Evolutionary conservation across 768 basidiomycete species (phyloP), one percentile per base, ranked within the genome.

Genomic region (Leccinum pellstonianum): DNA sequence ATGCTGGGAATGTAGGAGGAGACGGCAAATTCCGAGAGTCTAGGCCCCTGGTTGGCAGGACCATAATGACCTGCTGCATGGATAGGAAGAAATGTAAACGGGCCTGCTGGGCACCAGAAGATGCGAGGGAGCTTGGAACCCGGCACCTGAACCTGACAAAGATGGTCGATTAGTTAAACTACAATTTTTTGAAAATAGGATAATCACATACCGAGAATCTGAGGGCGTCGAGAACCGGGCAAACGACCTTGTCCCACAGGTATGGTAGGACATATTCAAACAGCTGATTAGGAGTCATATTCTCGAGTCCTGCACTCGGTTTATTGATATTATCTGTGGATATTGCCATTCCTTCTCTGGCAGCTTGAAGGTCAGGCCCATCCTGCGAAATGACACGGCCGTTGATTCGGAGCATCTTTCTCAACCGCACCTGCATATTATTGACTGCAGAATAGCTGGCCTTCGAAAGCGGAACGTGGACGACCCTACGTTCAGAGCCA

Each of bases 1-100:
- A 31, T 51, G 3, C 21, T 29, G 0, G 72, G 68, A 3, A 66
- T 66, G 53, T 75, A 49, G 15, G 48, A 49, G 4, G 48, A 49
- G 25, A 75, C 21, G 11, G 23, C 56, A n/a, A 41, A 38, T n/a
- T 49, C 35, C 7, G 31, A 48, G 10, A 54, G 19, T 46, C 38
- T 47, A 1, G 29, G n/a, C 5, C 48, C 48, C 2, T 17, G 27
- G 15, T 29, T 51, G 9, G 50, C 23, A 5, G 19, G 5, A 17
- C n/a, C 48, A 21, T 59, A 55, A 19, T 41, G 19, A 19, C 50
- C 50, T n/a, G 50, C 50, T n/a, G 50, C 50, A 15, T 51, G 50
- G n/a, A 51, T 51, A 15, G 50, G 50, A 31, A 51, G 50, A 31
- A 51, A 31, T 7, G 50, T n/a, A 27, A 51, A 31, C 14, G n/a